A percentile compares a stretch with the other conserved stretches of the same genome.
Evolutionary conservation across 2,329 filamentous ascomycete species (phyloP).

Genomic region (Aspergillus tamarii): DNA sequence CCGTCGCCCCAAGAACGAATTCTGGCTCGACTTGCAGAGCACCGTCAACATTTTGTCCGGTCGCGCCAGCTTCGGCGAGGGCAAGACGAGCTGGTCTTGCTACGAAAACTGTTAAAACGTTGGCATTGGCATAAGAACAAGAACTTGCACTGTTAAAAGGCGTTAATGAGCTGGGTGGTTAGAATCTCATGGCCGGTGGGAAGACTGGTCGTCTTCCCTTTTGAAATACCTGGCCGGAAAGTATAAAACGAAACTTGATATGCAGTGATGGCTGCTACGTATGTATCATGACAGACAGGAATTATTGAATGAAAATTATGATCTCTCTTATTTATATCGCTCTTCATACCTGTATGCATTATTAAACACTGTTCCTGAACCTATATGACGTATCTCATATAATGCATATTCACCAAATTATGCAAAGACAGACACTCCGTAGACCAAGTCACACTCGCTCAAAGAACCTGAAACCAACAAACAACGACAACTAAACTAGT

Average conservation of each 20-base stretch:
- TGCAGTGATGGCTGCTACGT: slow-evolving; percentile 1
- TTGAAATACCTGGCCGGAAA: background rate
- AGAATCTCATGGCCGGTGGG: background rate
- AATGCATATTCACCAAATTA: background rate
- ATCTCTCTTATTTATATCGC: background rate
- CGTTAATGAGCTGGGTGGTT: slow-evolving; percentile 1
- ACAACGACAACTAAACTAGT: too few species aligned
- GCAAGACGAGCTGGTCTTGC: slow-evolving; percentile 29
- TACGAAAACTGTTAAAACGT: slow-evolving; percentile 27
- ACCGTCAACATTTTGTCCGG: slow-evolving; percentile 85
- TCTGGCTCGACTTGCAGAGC: slow-evolving; percentile 80
- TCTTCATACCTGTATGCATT: background rate
- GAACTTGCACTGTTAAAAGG: background rate
- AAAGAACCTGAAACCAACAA: background rate
- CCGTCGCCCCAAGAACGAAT: slow-evolving; percentile 78
- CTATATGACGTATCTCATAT: background rate
- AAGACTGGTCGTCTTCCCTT: background rate
- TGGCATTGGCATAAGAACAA: background rate
- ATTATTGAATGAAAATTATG: slow-evolving; percentile 8
- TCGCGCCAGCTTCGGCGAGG: slow-evolving; percentile 52
- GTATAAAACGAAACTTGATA: background rate
- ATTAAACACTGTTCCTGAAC: background rate
- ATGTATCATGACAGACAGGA: slow-evolving; percentile 6
- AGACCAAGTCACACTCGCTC: background rate
- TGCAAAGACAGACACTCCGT: background rate